Base-by-base conservation (phyloP, 306 rosid species). In the Casuarina equisetifolia region DNA sequence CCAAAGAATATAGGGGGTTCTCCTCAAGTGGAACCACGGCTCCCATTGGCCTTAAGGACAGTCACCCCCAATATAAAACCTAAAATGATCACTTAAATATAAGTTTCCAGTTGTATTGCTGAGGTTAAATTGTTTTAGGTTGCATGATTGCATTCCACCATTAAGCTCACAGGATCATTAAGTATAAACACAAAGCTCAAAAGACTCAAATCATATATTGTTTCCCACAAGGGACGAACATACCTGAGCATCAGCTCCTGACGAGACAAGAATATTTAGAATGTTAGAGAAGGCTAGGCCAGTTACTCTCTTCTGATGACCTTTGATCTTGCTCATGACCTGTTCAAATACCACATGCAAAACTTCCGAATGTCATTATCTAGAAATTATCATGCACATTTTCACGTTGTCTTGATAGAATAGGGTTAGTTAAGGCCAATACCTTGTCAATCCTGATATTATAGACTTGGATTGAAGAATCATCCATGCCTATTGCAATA, bases 161-260 rank as follows among this genome's bases (percentile, higher is more conserved):
- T 58, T 5, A 58, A 58, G 39, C 40, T 58, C 39, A 58, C 64
- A 58, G 6, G 64, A 8, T 20, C 35, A 58, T 25, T 58, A 58
- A 4, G 19, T 5, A 11, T 57, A 10, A 51, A 82, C 69, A 69
- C 36, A 43, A 55, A 76, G 73, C 64, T 19, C 35, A 20, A 10
- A 25, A 20, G 64, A 57, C 3, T 19, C 36, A 57, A 7, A 57
- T 19, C 32, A 35, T 57, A 57, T 1, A 19, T 58, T 15, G 8
- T 71, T 49, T 58, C 42, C 77, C 57, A 74, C 20, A 69, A 80
- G 74, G 83, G 36, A 58, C 20, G 39, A 58, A 58, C 25, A 58
- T 85, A 95, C 97, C 98, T 95, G 98, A 51, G 97, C 91, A 84
- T 95, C 98, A 4, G 98, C 98, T 78, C 97, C 98, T 25, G 98